Conservation (phyloP, 2,329 filamentous ascomycete species). For the Colletotrichum tropicicola region DNA sequence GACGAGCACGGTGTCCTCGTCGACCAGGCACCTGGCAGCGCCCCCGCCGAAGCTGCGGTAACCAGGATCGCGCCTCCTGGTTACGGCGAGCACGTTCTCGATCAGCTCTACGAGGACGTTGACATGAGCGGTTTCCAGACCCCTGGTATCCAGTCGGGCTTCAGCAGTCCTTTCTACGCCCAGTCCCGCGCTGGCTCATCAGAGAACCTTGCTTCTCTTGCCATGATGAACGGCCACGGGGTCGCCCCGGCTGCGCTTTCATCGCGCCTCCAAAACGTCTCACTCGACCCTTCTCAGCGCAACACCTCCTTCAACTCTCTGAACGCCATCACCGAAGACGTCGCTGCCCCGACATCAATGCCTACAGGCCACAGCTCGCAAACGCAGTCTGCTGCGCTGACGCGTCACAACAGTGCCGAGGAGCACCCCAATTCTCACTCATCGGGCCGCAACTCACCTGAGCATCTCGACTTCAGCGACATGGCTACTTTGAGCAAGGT, state of each 20-base stretch:
- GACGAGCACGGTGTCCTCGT: constrained; percentile 87
- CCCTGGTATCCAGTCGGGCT: constrained; percentile 74
- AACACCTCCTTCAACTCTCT: constrained; percentile 57
- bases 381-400: constrained; percentile 56
- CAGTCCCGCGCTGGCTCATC: constrained; percentile 79
- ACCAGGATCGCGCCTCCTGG: constrained; percentile 84
- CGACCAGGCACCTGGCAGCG: constrained; percentile 63
- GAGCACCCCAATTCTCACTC: constrained; percentile 42
- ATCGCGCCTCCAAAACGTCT: constrained; percentile 76
- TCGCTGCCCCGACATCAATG: constrained; percentile 52
- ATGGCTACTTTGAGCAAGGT: constrained; percentile 75
- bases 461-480: constrained; percentile 66
- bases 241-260: constrained; percentile 64
- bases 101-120: constrained; percentile 89
- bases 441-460: constrained; percentile 63
- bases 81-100: constrained; percentile 89
- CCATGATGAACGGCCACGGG: constrained; percentile 49
- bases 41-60: constrained; percentile 59
- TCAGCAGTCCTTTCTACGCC: constrained; percentile 81
- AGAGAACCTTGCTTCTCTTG: constrained; percentile 76
- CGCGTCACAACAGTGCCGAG: constrained; percentile 63
- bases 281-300: constrained; percentile 56
- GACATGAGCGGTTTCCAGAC: constrained; percentile 85
- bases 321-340: constrained; percentile 52
- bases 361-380: constrained; percentile 49